Base-by-base conservation (phyloP, 2,329 filamentous ascomycete species). In the Claviceps spartinae region DNA sequence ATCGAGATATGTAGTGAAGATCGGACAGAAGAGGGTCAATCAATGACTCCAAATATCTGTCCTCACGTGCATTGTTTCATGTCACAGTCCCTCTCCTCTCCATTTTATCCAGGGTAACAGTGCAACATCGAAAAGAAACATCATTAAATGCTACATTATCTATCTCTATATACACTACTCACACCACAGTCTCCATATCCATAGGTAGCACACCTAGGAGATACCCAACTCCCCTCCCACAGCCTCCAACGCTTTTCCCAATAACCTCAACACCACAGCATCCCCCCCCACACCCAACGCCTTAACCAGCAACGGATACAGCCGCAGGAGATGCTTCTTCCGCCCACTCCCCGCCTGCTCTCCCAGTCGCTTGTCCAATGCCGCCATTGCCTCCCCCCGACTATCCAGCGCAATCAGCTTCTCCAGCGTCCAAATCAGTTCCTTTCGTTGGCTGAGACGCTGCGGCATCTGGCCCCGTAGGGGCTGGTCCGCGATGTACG, bases 401-500 rank as follows among this genome's bases (percentile, higher is more conserved):
- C 84, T 86, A 51, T 76, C 72, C 54, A 97, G 70, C 18, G 74
- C 72, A 1, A 86, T 78, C 37, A 95, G 71, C 46, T 79, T 72
- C 48, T 72, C 69, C 18, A 97, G 71, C 24, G 90, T 75, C 61
- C 86, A 85, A 4, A 86, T 64, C 11, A 98, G 70, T 63, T 95
- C 93, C 55, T 79, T 83, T 44, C 87, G 78, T 62, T 95, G 87
- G 8, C 81, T 83, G 5, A 88, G 73, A 0, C 91, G 91, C 64
- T 93, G 87, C 4, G 93, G 93, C 82, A 94, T 93, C 48, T 83
- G 78, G 0, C 93, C 90, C 14, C 93, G 78, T 20, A 98, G 72
- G 1, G 91, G 90, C 63, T 96, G 91, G 65, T 98, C 93, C 4
- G 89, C 86, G 46, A 94, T 83, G 63, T 95, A 97, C 1, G 83